Evolutionary conservation across 805 yeast genomes (phyloP).

Genomic region (Spathaspora passalidarum): DNA sequence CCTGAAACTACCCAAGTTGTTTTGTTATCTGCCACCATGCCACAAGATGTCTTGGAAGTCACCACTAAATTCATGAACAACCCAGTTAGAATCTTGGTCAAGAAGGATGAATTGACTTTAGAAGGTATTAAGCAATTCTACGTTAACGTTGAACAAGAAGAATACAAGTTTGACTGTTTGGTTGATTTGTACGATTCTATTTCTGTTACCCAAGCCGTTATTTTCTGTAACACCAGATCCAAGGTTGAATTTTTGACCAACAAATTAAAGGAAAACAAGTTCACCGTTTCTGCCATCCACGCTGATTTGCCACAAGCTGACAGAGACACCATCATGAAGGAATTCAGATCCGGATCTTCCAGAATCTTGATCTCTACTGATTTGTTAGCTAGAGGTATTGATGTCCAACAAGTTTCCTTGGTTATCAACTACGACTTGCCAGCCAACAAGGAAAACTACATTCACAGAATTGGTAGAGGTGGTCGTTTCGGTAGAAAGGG

Average conservation of each 20-base stretch:
- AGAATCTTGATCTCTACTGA: constrained; percentile 92
- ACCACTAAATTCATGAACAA: constrained; percentile 92
- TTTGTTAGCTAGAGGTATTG: constrained; percentile 96
- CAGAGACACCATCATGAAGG: constrained; percentile 92
- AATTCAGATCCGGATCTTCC: constrained; percentile 91
- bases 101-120: constrained; percentile 90
- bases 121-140: constrained; percentile 95
- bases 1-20: constrained; percentile 93
- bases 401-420: constrained; percentile 94
- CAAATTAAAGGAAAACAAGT: constrained; percentile 72
- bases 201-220: constrained; percentile 95
- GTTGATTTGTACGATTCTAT: constrained; percentile 94
- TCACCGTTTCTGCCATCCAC: constrained; percentile 93
- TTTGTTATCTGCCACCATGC: constrained; percentile 92
- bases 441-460: constrained; percentile 84
- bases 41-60: constrained; percentile 85
- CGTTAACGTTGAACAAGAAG: constrained; percentile 89
- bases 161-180: constrained; percentile 90
- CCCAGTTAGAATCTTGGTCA: constrained; percentile 91
- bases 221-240: constrained; percentile 93
- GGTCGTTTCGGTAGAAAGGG: constrained; percentile 99
- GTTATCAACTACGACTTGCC: constrained; percentile 95
- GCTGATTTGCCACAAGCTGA: constrained; percentile 93
- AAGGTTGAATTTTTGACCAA: constrained; percentile 89
- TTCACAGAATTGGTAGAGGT: constrained; percentile 97